Evolutionary conservation across 2,329 filamentous ascomycete genomes (phyloP).

Genomic region (Aureobasidium sp.): DNA sequence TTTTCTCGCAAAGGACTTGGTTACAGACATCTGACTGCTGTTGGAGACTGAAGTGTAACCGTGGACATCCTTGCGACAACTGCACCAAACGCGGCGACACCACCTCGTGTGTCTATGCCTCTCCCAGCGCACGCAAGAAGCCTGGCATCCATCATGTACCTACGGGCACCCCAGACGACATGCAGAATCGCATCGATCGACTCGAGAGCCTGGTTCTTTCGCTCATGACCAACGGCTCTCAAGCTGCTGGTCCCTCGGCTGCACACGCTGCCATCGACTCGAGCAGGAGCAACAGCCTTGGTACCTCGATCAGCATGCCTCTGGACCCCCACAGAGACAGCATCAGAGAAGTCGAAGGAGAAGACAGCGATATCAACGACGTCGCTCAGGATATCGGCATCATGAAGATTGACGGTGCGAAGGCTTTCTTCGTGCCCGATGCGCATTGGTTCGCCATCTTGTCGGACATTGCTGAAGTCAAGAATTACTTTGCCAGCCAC

Average conservation of each 20-base stretch:
- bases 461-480: conserved; percentile 73
- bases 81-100: conserved; percentile 82
- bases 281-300: conserved; percentile 32
- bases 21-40: conserved; percentile 29
- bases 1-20: conserved; percentile 5
- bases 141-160: conserved; percentile 30
- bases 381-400: conserved; percentile 43
- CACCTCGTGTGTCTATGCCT: conserved; percentile 74
- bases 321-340: conserved; percentile 44
- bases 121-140: conserved; percentile 62
- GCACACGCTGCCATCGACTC: conserved; percentile 47
- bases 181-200: conserved; percentile 96
- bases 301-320: conserved; percentile 21
- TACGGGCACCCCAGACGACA: conserved; percentile 68
- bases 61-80: conserved; percentile 84
- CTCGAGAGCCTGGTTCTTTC: conserved; percentile 86
- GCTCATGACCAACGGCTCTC: conserved; percentile 81
- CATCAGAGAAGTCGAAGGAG: conserved; percentile 40
- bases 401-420: conserved; percentile 44
- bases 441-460: conserved; percentile 46
- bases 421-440: conserved; percentile 40
- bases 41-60: conserved; percentile 77
- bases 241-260: conserved; percentile 45
- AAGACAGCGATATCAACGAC: conserved; percentile 53
- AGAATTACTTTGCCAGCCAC: conserved; percentile 76